Evolutionary conservation across 1,284 basidiomycete genomes (phyloP).

Genomic region (Pyrrhoderma lamaoense): DNA sequence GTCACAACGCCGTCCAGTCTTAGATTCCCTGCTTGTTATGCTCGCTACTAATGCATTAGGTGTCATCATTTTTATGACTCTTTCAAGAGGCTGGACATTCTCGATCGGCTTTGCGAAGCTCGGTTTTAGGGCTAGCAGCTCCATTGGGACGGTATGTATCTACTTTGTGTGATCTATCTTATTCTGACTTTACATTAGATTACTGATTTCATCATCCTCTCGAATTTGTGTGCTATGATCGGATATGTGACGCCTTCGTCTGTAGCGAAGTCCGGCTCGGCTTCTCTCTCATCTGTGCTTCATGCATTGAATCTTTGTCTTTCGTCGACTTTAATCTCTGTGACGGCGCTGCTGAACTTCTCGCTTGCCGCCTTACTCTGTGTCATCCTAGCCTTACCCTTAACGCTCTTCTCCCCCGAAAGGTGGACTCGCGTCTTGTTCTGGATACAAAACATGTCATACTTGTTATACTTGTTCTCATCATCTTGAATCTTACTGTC

Average conservation of each 20-base stretch:
- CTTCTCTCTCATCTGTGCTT: constrained; percentile 45
- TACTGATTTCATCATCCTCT: constrained; percentile 13
- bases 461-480: constrained; percentile 44
- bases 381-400: constrained; percentile 51
- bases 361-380: constrained; percentile 72
- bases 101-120: not conserved
- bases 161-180: not conserved
- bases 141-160: constrained; percentile 1
- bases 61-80: constrained; percentile 36
- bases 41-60: constrained; percentile 48
- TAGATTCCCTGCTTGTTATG: constrained; percentile 47
- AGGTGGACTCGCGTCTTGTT: constrained; percentile 22
- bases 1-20: constrained; percentile 38
- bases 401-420: constrained; percentile 40
- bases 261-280: constrained; percentile 19
- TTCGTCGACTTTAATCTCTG: constrained; percentile 76
- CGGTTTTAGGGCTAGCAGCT: constrained; percentile 2
- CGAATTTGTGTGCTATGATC: constrained; percentile 22
- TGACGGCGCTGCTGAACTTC: constrained; percentile 84
- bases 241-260: constrained; percentile 21
- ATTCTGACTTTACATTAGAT: constrained; percentile 1
- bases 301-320: constrained; percentile 70
- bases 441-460: constrained; percentile 34
- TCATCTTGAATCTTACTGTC: constrained; percentile 46
- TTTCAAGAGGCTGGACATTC: constrained; percentile 38